These are phyloP conservation scores for Actinomortierella wolfii DNA, from an alignment of 371 early-diverging fungal species.

Conservation along the genomic window DNA sequence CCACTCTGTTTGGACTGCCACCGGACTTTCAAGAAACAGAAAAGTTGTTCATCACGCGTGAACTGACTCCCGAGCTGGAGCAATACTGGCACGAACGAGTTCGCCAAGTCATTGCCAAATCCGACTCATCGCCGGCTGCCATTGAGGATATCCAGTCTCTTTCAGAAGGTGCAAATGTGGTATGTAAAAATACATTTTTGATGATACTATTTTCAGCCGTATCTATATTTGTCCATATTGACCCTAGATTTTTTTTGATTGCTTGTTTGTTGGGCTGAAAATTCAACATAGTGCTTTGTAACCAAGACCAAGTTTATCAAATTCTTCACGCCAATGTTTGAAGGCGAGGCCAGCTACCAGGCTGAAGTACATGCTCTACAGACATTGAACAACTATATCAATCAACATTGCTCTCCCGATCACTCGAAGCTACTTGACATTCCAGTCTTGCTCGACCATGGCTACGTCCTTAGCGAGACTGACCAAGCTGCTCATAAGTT, in stretches of 20 bases:
- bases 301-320: constrained; percentile 25
- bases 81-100: no score
- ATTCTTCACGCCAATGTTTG: constrained; percentile 37
- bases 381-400: neutral
- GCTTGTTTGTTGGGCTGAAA: no score
- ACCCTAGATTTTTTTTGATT: neutral
- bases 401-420: neutral
- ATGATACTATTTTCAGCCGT: neutral
- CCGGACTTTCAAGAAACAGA: no score
- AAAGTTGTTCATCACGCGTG: no score
- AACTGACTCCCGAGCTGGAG: no score
- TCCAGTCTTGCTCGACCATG: constrained; percentile 28
- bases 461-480: constrained; percentile 8
- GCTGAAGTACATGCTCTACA: constrained; percentile 17
- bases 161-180: no score
- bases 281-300: constrained; percentile 28
- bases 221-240: neutral
- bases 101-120: no score
- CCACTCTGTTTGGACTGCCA: no score
- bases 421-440: constrained; percentile 3
- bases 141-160: no score
- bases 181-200: neutral
- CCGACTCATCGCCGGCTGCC: no score
- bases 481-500: neutral
- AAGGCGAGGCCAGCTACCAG: constrained; percentile 12